A percentile compares a stretch with the other conserved stretches of the same genome.
These are phyloP conservation scores for Raphidocelis subcapitata DNA, from an alignment of 139 green algal species.

Conservation along the genomic window DNA sequence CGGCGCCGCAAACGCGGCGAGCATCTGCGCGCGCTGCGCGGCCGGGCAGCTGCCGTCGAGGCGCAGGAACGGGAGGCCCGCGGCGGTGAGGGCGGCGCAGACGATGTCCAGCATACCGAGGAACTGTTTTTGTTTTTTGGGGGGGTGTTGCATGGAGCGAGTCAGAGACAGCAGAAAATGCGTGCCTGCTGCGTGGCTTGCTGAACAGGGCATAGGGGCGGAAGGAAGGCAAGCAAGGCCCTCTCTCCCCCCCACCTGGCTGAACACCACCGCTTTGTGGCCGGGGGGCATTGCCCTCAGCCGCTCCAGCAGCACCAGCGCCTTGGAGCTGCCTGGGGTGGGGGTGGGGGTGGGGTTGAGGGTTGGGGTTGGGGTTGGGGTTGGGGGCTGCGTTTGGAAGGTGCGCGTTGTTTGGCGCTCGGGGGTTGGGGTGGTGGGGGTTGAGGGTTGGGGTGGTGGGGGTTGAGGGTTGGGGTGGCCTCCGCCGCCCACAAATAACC, in stretches of 20 bases:
- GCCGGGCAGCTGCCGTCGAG: constrained; percentile 41
- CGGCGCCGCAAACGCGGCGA: constrained; percentile 17
- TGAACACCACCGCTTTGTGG: constrained; percentile 24
- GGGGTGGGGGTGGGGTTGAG: too few relatives aligned
- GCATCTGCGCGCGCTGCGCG: neutral
- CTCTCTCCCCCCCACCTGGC: constrained; percentile 6
- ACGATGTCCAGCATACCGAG: constrained; percentile 50
- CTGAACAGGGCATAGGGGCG: too few relatives aligned
- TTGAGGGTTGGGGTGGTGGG: too few relatives aligned
- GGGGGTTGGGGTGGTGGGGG: too few relatives aligned
- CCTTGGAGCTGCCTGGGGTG: constrained; percentile 38
- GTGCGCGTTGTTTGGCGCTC: too few relatives aligned
- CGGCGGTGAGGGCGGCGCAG: constrained; percentile 2
- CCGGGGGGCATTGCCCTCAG: constrained; percentile 15
- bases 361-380: too few relatives aligned
- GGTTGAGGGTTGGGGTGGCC: too few relatives aligned
- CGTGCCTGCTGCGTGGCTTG: too few relatives aligned
- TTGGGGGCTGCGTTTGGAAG: too few relatives aligned
- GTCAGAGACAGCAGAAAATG: neutral
- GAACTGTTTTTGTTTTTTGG: neutral
- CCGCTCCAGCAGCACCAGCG: constrained; percentile 44
- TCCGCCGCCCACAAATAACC: too few relatives aligned
- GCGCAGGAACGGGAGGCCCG: constrained; percentile 29
- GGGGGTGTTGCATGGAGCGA: neutral
- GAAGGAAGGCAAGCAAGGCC: too few relatives aligned